phyloP scores from a whole-genome alignment of 2,329 filamentous ascomycete genomes.

The Hawksworthiomyces lignivorus region DNA sequence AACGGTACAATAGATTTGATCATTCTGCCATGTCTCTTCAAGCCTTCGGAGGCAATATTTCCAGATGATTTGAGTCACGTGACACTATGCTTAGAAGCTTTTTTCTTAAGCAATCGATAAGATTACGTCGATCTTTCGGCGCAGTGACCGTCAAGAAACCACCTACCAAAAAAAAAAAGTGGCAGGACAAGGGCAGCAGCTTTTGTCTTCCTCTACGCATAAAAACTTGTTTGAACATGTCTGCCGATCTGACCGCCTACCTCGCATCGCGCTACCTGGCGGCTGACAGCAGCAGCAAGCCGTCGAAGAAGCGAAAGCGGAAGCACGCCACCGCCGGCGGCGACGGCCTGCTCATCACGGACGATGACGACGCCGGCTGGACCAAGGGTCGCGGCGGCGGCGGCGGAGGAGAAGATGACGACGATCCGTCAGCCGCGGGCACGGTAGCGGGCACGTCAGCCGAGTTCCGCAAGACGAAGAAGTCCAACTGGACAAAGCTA shows the following conservation, averaged over 20 bases:
- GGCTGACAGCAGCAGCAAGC: conserved; percentile 49
- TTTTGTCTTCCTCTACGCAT: too few species aligned
- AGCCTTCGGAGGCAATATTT: too few species aligned
- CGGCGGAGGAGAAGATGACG: conserved; percentile 41
- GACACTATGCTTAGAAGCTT: too few species aligned
- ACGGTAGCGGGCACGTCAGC: conserved; percentile 44
- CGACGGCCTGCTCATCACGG: conserved; percentile 52
- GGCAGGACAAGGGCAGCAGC: too few species aligned
- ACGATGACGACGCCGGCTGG: conserved; percentile 55
- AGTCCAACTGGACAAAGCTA: conserved; percentile 72
- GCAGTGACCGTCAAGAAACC: too few species aligned
- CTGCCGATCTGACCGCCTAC: conserved; percentile 67
- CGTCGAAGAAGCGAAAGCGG: conserved; percentile 56
- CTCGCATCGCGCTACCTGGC: conserved; percentile 87
- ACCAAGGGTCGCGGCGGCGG: conserved; percentile 23
- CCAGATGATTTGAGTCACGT: too few species aligned
- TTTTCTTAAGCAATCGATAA: too few species aligned
- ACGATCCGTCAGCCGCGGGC: conserved; percentile 37
- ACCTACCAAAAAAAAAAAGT: too few species aligned
- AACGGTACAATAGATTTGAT: too few species aligned
- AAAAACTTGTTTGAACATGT: conserved; percentile 33
- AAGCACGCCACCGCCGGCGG: conserved; percentile 36
- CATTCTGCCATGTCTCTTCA: too few species aligned
- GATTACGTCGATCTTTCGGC: too few species aligned
- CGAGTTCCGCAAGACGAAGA: conserved; percentile 68